Evolutionary conservation across 2,329 filamentous ascomycete genomes (phyloP).

Genomic region (Grosmannia serpens): DNA sequence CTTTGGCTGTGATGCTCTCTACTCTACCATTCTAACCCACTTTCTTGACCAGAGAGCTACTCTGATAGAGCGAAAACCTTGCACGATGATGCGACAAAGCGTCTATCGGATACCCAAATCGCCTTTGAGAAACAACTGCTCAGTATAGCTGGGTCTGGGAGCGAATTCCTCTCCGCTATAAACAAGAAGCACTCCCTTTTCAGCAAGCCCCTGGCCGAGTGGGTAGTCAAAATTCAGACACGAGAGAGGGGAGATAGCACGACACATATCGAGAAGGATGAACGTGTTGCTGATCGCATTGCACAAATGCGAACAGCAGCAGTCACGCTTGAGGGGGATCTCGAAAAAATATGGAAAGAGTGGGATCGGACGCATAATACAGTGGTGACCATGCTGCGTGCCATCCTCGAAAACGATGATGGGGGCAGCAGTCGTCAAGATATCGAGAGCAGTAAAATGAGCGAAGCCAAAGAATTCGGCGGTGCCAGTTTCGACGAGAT

Average conservation of each 20-base stretch:
- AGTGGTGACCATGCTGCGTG: constrained; percentile 18
- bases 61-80: constrained; percentile 8
- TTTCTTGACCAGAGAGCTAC: constrained; percentile 8
- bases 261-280: constrained; percentile 2
- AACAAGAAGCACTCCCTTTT: constrained; percentile 1
- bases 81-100: constrained; percentile 6
- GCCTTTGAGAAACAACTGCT: constrained; percentile 6
- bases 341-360: constrained; percentile 13
- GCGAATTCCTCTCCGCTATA: not conserved
- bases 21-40: not conserved
- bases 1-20: no score
- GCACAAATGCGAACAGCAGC: constrained; percentile 3
- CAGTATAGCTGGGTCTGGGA: constrained; percentile 2
- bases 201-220: constrained; percentile 5
- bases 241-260: not conserved
- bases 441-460: not conserved
- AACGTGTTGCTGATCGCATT: constrained; percentile 9
- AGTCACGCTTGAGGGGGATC: constrained; percentile 8
- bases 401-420: not conserved
- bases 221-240: constrained; percentile 9
- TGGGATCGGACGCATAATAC: constrained; percentile 31
- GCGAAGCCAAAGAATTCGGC: not conserved
- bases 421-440: not conserved
- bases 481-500: not conserved
- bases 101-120: constrained; percentile 1